Base-by-base conservation (phyloP, 2,329 filamentous ascomycete genomes). In the Neonectria coccinea region DNA sequence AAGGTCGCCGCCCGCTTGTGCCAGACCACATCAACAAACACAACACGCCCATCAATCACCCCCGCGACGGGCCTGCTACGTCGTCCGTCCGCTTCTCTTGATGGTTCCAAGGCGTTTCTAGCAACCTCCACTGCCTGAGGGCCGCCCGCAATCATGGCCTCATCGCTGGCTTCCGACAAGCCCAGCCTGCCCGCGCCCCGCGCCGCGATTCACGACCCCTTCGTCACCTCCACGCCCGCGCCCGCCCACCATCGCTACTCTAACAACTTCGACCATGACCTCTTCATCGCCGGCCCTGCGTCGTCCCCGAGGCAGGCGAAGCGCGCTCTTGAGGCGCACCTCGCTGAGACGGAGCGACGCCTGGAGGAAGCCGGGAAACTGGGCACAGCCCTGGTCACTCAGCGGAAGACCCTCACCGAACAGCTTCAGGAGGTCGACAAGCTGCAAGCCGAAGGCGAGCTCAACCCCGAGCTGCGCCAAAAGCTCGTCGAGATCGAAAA, bases 311-410 rank as follows among this genome's bases (percentile, higher is more conserved):
- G 89, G 59, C 94, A 97, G 76, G 93, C 94, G 44, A 97, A 92
- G 80, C 91, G 92, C 70, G 94, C 94, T 48, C 85, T 99, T 48
- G 91, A 97, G 79, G 93, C 94, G 56, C 96, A 98, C 80, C 86
- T 99, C 52, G 90, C 92, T 67, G 96, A 99, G 79, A 97, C 95
- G 1, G 93, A 97, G 74, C 91, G 94, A 64, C 89, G 95, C 63
- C 90, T 99, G 67, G 92, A 97, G 74, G 94, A 98, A 77, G 92
- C 95, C 6, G 96, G 93, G 29, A 94, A 92, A 75, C 82, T 99
- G 44, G 96, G 96, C 67, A 96, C 91, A 25, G 91, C 93, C 10
- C 86, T 99, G 29, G 88, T 98, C 25, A 88, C 94, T 68, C 96
- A 98, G 81, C 91, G 93, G 71, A 91, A 91, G 76, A 90, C 97